These are phyloP conservation scores for Phytophthora ramorum DNA, from an alignment of 352 stramenopile genomes.

Conservation along the genomic window DNA sequence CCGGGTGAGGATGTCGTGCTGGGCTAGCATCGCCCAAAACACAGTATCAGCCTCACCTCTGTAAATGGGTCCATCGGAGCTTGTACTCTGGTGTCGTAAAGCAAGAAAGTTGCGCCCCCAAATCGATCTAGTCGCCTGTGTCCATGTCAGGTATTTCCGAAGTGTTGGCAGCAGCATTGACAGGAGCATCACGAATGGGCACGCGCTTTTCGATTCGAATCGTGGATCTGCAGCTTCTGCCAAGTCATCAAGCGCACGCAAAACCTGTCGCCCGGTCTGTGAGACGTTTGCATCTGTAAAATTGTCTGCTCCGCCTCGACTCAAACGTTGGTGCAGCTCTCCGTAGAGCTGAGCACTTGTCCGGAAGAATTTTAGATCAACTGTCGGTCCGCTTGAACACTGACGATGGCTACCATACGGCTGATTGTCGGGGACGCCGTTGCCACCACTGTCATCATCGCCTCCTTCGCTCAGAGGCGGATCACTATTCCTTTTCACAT, in stretches of 20 bases:
- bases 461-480: slow-evolving; percentile 1
- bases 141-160: slow-evolving; percentile 64
- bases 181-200: slow-evolving; percentile 72
- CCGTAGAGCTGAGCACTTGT: slow-evolving; percentile 43
- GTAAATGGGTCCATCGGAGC: slow-evolving; percentile 9
- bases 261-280: slow-evolving; percentile 37
- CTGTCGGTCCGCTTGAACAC: background rate
- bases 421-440: slow-evolving; percentile 5
- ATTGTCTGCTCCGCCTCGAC: slow-evolving; percentile 13
- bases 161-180: slow-evolving; percentile 63
- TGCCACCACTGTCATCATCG: background rate
- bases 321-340: slow-evolving; percentile 46
- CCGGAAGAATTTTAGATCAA: slow-evolving; percentile 34
- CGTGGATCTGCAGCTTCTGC: slow-evolving; percentile 23
- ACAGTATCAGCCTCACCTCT: slow-evolving; percentile 21
- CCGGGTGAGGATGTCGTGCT: slow-evolving; percentile 54
- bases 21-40: slow-evolving; percentile 52
- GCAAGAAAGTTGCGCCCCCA: slow-evolving; percentile 37
- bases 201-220: slow-evolving; percentile 13
- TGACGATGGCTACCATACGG: background rate
- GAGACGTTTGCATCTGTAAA: slow-evolving; percentile 48
- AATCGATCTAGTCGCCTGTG: slow-evolving; percentile 40
- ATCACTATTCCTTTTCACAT: slow-evolving; percentile 17
- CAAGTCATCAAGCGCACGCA: slow-evolving; percentile 33
- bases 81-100: slow-evolving; percentile 21